Evolutionary conservation across 2,329 filamentous ascomycete genomes (phyloP).

Genomic region (Phoma sp.): DNA sequence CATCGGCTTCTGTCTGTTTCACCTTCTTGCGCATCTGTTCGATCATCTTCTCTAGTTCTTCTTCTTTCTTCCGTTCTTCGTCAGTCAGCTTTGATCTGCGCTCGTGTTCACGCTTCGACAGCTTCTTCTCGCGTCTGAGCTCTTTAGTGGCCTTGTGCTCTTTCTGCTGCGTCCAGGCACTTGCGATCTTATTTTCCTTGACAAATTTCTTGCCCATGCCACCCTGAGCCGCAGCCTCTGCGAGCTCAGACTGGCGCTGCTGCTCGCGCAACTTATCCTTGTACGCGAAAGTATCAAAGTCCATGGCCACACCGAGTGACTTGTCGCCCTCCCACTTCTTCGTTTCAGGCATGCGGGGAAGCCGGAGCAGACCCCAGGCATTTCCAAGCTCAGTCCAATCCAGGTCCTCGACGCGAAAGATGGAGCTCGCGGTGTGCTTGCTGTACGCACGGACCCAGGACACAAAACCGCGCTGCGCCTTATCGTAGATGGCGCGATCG

Average conservation of each 20-base stretch:
- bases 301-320: constrained; percentile 48
- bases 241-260: constrained; percentile 48
- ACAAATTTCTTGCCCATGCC: constrained; percentile 28
- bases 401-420: constrained; percentile 82
- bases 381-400: constrained; percentile 83
- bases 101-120: constrained; percentile 40
- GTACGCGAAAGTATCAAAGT: constrained; percentile 52
- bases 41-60: constrained; percentile 41
- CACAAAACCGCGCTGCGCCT: constrained; percentile 89
- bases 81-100: constrained; percentile 33
- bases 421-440: constrained; percentile 88
- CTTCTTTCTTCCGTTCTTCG: constrained; percentile 44
- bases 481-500: constrained; percentile 78
- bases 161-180: constrained; percentile 48
- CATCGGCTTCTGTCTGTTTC: constrained; percentile 32
- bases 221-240: constrained; percentile 33
- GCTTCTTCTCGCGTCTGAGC: constrained; percentile 43
- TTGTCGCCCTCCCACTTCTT: constrained; percentile 56
- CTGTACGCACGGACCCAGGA: constrained; percentile 91
- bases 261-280: constrained; percentile 55
- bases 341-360: constrained; percentile 92
- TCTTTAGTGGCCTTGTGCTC: constrained; percentile 43
- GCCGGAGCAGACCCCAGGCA: constrained; percentile 83
- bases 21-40: constrained; percentile 36
- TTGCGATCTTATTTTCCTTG: constrained; percentile 35